A percentile compares a stretch with the other conserved stretches of the same genome.
phyloP scores from a whole-genome alignment of 2,329 filamentous ascomycete species.

The Verticillium albo-atrum region DNA sequence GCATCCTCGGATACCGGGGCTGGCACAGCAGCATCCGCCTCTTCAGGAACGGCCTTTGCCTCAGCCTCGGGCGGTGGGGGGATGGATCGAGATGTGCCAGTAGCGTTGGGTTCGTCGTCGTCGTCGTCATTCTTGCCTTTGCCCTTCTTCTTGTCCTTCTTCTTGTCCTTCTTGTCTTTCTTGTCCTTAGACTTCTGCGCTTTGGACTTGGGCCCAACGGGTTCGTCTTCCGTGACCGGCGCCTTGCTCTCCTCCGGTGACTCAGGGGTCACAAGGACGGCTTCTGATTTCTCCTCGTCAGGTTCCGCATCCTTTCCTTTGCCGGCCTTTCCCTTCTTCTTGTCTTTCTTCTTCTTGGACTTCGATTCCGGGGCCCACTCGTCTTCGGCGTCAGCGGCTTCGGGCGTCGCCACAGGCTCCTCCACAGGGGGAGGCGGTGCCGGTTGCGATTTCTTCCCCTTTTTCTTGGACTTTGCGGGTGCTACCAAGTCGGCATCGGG shows the following conservation, averaged over 20 bases:
- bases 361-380: conserved; percentile 6
- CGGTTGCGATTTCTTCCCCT: conserved; percentile 11
- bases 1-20: not conserved
- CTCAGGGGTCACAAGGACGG: not conserved
- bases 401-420: not conserved
- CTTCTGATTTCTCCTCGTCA: not conserved
- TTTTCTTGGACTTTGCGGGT: conserved; percentile 12
- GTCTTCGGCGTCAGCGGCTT: conserved; percentile 3
- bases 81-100: not conserved
- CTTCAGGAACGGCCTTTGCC: not conserved
- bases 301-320: conserved; percentile 2
- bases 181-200: not conserved
- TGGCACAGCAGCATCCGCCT: not conserved
- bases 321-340: conserved; percentile 9
- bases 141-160: conserved; percentile 9
- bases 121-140: conserved; percentile 5
- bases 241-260: not conserved
- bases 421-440: not conserved
- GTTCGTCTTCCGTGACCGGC: not conserved
- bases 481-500: not conserved
- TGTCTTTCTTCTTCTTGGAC: conserved; percentile 10
- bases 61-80: not conserved
- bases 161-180: conserved; percentile 6
- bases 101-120: not conserved
- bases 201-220: not conserved